Evolutionary conservation across 2,329 filamentous ascomycete genomes (phyloP).

Genomic region (Fusarium brevicatenulatum): DNA sequence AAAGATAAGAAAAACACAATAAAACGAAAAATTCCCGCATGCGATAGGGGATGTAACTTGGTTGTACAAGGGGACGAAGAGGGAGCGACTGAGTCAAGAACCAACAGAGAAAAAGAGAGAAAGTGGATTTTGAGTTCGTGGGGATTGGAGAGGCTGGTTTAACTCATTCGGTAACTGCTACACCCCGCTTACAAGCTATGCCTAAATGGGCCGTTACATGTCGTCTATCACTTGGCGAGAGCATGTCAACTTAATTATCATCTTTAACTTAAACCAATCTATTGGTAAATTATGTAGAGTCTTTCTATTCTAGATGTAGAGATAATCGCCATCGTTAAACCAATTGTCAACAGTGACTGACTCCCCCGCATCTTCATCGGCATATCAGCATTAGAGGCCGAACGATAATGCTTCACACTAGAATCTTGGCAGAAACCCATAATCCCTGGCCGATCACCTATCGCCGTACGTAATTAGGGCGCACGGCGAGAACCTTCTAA

Average conservation of each 20-base stretch:
- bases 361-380: not conserved
- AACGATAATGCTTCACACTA: not conserved
- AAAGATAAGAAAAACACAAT: conserved; percentile 15
- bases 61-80: not conserved
- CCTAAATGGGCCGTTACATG: not conserved
- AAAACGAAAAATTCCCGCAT: not conserved
- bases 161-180: not conserved
- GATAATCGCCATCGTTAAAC: accelerated
- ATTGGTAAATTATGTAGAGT: accelerated
- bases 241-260: not conserved
- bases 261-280: not conserved
- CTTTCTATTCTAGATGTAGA: not conserved
- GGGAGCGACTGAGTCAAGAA: not conserved
- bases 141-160: conserved; percentile 1
- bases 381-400: not conserved
- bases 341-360: not conserved
- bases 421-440: conserved; percentile 9
- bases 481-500: not conserved
- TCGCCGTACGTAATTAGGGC: conserved; percentile 18
- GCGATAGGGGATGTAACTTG: not conserved
- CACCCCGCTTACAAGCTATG: conserved; percentile 14
- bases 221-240: not conserved
- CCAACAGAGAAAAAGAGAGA: not conserved
- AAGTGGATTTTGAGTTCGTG: not conserved
- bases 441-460: conserved; percentile 14